Base-by-base conservation (phyloP, 2,329 filamentous ascomycete species). In the Myriosclerotinia scirpicola region DNA sequence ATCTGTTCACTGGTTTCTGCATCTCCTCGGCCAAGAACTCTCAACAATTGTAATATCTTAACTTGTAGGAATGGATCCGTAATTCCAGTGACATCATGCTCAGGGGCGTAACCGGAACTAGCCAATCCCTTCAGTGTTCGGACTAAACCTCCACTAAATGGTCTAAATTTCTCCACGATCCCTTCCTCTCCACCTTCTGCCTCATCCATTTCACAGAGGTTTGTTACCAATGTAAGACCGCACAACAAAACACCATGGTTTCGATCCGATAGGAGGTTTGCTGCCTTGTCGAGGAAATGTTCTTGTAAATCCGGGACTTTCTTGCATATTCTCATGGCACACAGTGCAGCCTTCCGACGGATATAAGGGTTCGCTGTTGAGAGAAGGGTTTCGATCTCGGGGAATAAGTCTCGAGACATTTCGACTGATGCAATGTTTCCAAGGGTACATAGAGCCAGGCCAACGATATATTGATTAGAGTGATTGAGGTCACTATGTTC, bases 351-450 rank as follows among this genome's bases (percentile, higher is more conserved):
- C 82, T 99, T 99, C 73, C 95, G 87, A 73, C 95, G 87, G 76
- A 99, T 97, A 77, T 99, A 99, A n/a, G 95, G 95, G 78, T 99
- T 99, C 64, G 93, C 90, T 59, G 93, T 97, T 53, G 93, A 90
- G 71, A 99, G 82, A 59, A 98, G 87, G 69, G 86, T 91, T 79
- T 99, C 96, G 77, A 99, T 91, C 83, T 99, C 94, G 72, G 93
- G 87, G 78, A 99, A 99, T 26, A 99, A 83, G 80, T 99, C 95
- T 82, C 95, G 86, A 22, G 95, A 96, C 95, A 99, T 99, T 78
- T 99, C 95, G 75, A 98, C 85, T 0, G 94, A 97, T 67, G 96
- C 94, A 74, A 99, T 99, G 78, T 99, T 99, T 72, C 94, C 95
- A 26, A 99, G 86, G 0, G 96, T 97, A 78, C 94, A 97, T 42